A percentile compares a stretch with the other conserved stretches of the same genome.
phyloP scores from a whole-genome alignment of 495 filamentous ascomycete genomes.

The Podospora conica region DNA sequence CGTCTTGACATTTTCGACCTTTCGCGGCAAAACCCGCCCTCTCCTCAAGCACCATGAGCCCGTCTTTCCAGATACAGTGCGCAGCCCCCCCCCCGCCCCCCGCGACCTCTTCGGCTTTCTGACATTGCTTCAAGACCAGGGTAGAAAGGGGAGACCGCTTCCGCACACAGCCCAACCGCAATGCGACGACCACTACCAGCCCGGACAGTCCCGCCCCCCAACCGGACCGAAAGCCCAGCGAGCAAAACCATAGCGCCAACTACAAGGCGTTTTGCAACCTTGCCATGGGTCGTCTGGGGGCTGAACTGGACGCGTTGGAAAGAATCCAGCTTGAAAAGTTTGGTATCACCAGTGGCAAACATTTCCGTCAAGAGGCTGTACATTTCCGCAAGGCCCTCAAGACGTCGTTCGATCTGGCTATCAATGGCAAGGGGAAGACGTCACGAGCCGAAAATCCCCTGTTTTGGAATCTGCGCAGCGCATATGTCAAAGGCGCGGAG shows the following conservation, averaged over 20 bases:
- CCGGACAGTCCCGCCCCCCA: neutral
- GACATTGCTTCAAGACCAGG: neutral
- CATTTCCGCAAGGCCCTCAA: constrained; percentile 34
- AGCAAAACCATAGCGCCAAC: neutral
- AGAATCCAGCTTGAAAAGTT: constrained; percentile 25
- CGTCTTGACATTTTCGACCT: neutral
- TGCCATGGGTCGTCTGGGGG: neutral
- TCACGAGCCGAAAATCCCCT: constrained; percentile 40
- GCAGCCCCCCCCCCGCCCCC: neutral
- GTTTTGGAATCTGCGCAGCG: constrained; percentile 50
- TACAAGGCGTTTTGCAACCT: neutral
- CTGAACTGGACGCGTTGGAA: neutral
- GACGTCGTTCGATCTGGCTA: constrained; percentile 32
- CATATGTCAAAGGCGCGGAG: constrained; percentile 46
- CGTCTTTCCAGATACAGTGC: neutral
- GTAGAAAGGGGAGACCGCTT: neutral
- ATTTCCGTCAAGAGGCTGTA: constrained; percentile 29
- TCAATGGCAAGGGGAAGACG: constrained; percentile 17
- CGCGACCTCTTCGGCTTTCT: neutral
- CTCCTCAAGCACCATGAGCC: neutral
- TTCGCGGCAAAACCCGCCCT: neutral
- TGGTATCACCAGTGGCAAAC: constrained; percentile 26
- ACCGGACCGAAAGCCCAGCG: neutral
- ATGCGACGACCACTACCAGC: neutral
- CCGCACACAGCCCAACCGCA: neutral